Percentiles rank a stretch among this genome's conserved stretches.
phyloP scores from a whole-genome alignment of 768 basidiomycete species.

The Hemileccinum impolitum region DNA sequence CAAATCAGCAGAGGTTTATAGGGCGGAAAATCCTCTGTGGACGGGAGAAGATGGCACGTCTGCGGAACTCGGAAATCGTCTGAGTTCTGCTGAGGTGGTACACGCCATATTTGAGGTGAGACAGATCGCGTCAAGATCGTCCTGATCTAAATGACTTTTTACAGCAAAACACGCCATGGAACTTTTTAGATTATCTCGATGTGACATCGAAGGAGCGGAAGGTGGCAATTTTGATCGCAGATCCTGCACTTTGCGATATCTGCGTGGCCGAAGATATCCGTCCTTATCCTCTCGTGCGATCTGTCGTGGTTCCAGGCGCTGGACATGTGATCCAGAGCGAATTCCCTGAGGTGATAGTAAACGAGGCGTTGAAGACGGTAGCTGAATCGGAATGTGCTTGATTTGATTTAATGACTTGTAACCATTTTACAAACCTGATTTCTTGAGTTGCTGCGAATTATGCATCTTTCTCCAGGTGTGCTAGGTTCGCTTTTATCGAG shows the following conservation, averaged over 20 bases:
- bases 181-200: constrained; percentile 9
- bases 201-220: constrained; percentile 4
- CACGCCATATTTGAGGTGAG: neutral
- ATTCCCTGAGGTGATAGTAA: constrained; percentile 21
- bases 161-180: constrained; percentile 20
- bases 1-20: neutral
- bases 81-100: constrained; percentile 6
- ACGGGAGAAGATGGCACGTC: constrained; percentile 3
- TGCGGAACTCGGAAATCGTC: constrained; percentile 9
- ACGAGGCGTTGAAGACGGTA: constrained; percentile 14
- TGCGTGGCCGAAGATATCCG: constrained; percentile 9
- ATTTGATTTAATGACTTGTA: no score
- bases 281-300: constrained; percentile 13
- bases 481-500: no score
- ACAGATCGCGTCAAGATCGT: neutral
- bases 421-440: no score
- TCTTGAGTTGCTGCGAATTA: no score
- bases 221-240: constrained; percentile 16
- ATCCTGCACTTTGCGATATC: constrained; percentile 7
- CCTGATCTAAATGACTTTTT: neutral
- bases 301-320: constrained; percentile 10
- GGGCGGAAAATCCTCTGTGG: constrained; percentile 14
- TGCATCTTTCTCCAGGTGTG: no score
- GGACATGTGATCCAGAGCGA: constrained; percentile 28
- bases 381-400: neutral